These are phyloP conservation scores for Conticribra weissflogii DNA, from an alignment of 108 stramenopile species.

Conservation along the genomic window DNA sequence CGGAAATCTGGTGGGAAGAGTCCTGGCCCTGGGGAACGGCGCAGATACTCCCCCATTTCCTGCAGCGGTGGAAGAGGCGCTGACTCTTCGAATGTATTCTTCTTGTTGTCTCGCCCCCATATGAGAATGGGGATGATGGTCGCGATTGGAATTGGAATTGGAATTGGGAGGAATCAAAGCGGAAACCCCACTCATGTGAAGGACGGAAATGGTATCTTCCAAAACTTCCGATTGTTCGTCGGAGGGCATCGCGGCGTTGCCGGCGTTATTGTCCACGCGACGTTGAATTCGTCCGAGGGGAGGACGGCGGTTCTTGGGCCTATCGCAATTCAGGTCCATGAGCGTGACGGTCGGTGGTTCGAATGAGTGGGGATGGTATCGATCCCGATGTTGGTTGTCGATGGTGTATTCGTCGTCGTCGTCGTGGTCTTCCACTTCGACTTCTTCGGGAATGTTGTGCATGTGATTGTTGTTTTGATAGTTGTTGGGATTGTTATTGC, in stretches of 20 bases:
- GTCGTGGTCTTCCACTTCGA: too few species aligned
- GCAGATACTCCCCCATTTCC: neutral
- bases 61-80: too few species aligned
- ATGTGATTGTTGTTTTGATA: too few species aligned
- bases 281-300: neutral
- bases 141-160: neutral
- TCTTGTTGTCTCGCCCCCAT: too few species aligned
- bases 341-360: neutral
- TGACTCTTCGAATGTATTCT: neutral
- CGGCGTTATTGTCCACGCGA: neutral
- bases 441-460: too few species aligned
- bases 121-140: neutral
- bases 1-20: neutral
- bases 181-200: neutral
- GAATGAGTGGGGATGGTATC: too few species aligned
- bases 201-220: neutral
- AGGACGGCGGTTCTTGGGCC: neutral
- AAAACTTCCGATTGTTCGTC: neutral
- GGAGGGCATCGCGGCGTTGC: neutral
- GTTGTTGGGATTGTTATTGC: too few species aligned
- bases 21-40: neutral
- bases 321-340: neutral
- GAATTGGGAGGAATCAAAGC: too few species aligned
- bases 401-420: too few species aligned
- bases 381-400: too few species aligned